Base-by-base conservation (phyloP, 306 rosid genomes). In the Prunus fruticosa region DNA sequence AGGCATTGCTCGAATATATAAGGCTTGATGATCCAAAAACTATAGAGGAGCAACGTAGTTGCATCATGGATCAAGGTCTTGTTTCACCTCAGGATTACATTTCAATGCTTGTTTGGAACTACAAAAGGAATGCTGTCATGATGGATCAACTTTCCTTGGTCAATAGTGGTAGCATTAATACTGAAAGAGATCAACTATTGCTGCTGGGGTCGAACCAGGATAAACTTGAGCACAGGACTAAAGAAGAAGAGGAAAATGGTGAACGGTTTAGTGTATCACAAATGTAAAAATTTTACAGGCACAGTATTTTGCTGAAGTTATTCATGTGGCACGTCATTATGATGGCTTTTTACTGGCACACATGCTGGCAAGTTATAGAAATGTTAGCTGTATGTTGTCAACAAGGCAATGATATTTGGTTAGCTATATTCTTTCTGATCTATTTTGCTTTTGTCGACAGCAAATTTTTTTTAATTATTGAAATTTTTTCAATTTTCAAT, bases 21-120 rank as follows among this genome's bases (percentile, higher is more conserved):
- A 84, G 74, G 78, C 91, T 92, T 4, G 97, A 85, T 76, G 92
- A 94, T 89, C 96, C 91, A 46, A 88, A 81, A 76, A 92, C 93
- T 25, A 57, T 89, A 57, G 96, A 92, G 86, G 96, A 88, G 71
- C 97, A 90, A 53, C 81, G 70, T 82, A 72, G 84, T 68, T 76
- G 85, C 82, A 90, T 89, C 43, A 68, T 63, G 79, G 95, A 94
- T 71, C 90, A 86, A 69, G 98, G 98, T 53, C 98, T 92, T 78
- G 89, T 94, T 76, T 76, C 96, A 18, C 95, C 97, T 49, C 98
- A 94, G 79, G 97, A 94, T 83, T 92, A 91, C 76, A 82, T 89
- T 73, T 94, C 98, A 54, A 92, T 92, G 96, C 98, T 94, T 80
- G 98, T 94, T 53, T 94, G 98, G 98, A 94, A 94, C 82, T 92